These are phyloP conservation scores for Fusarium equiseti DNA, from an alignment of 2,329 filamentous ascomycete species.

Conservation along the genomic window DNA sequence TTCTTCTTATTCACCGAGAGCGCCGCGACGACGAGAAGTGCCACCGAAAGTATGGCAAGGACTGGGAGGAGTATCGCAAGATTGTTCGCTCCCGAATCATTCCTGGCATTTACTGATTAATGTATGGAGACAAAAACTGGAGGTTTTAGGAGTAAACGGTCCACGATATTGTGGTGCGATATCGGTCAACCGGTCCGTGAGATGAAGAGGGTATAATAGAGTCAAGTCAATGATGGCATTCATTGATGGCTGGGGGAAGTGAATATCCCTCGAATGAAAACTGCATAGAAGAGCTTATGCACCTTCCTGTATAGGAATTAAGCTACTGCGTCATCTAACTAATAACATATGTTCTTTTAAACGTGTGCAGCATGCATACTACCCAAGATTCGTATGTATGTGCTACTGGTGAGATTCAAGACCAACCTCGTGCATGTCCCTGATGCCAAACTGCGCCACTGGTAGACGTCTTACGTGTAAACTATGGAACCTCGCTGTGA, in stretches of 20 bases:
- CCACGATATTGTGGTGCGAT: neutral
- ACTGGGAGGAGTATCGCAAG: slow-evolving; percentile 91
- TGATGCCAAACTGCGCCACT: neutral
- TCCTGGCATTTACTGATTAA: slow-evolving; percentile 80
- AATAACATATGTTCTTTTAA: slow-evolving; percentile 24
- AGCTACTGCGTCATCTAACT: slow-evolving; percentile 17
- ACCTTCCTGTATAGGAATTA: slow-evolving; percentile 32
- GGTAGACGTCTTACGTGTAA: neutral
- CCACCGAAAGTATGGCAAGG: slow-evolving; percentile 87
- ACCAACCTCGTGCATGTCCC: neutral
- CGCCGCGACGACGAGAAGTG: slow-evolving; percentile 92
- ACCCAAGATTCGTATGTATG: slow-evolving; percentile 9
- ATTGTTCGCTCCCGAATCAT: slow-evolving; percentile 85
- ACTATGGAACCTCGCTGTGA: neutral
- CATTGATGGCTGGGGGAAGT: slow-evolving; percentile 8
- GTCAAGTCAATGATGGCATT: slow-evolving; percentile 17
- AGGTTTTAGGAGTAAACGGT: neutral
- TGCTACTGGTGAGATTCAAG: neutral
- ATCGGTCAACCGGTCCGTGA: slow-evolving; percentile 1
- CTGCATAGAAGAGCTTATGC: slow-evolving; percentile 7
- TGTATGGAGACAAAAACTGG: slow-evolving; percentile 3
- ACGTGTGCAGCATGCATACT: slow-evolving; percentile 22
- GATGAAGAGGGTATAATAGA: slow-evolving; percentile 11
- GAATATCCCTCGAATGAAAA: neutral
- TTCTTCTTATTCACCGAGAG: slow-evolving; percentile 88